Evolutionary conservation across 192 early-diverging fungal species (phyloP), one percentile per base, ranked within the genome.

Genomic region (Pilobolus umbonatus): DNA sequence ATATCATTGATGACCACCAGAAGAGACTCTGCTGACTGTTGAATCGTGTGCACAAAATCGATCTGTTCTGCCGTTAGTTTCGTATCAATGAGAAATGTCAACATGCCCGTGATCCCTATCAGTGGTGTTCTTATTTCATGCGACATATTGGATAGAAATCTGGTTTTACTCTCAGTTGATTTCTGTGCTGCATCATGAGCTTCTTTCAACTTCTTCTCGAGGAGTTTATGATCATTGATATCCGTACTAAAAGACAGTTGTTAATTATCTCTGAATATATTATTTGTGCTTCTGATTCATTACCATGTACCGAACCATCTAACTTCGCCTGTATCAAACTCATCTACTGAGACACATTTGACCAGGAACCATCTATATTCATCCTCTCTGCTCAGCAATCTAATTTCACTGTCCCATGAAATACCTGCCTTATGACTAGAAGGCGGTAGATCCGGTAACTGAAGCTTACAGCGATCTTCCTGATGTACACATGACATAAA

Each of bases 1-100:
- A 94, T 85, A 65, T 90, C 86, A 66, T 94, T 89, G 43, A 94
- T 84, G 24, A 94, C 80, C n/a, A 83, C 70, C 46, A 91, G 64
- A 38, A 92, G 73, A 17, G 87, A 85, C 46, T 87, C 84, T 2
- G 87, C 83, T 48, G 87, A 81, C 36, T 81, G 85, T 48, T 83
- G 85, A 38, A 90, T 86, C 12, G 88, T 90, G 63, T 86, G 82
- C 30, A 87, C 81, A 57, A 86, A 87, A 66, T 91, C 88, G 55
- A 87, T 77, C 71, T 90, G 88, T 40, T 89, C 83, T 9, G 78
- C 78, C 38, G 88, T 87, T 56, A 93, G 72, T 22, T 87, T 83
- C 0, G 86, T 87, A 50, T 86, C 89, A 21, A 89, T 75, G 57
- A 88, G 79, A 58, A 90, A 75, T 52, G 80, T 81, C 26, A 85